phyloP scores from a whole-genome alignment of 164 flowering plant genomes.

The Macadamia tetraphylla region DNA sequence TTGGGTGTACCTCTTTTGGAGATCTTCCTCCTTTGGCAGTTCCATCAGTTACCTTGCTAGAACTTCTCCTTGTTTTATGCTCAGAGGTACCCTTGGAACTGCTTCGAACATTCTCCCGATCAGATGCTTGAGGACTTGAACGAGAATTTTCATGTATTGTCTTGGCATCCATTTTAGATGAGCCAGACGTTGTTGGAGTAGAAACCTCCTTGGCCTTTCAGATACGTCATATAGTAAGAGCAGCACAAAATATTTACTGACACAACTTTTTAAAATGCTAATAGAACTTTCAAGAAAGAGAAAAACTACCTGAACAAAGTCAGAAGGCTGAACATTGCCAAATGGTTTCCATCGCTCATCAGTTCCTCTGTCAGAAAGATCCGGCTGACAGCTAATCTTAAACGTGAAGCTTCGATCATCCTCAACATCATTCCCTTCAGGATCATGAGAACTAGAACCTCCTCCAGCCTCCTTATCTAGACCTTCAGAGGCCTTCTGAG shows the following conservation, averaged over 20 bases:
- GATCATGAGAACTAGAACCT: constrained; percentile 16
- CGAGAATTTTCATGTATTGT: constrained; percentile 26
- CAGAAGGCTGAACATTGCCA: constrained; percentile 23
- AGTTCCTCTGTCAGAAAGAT: constrained; percentile 31
- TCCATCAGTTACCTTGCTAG: constrained; percentile 38
- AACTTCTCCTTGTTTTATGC: constrained; percentile 40
- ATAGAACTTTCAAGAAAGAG: not conserved
- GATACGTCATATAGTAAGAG: constrained; percentile 3
- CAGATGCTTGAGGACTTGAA: constrained; percentile 28
- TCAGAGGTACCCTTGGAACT: constrained; percentile 32
- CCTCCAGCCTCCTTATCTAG: constrained; percentile 9
- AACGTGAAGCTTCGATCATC: constrained; percentile 54
- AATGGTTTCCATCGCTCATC: constrained; percentile 35
- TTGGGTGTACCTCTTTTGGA: constrained; percentile 32
- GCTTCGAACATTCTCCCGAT: constrained; percentile 19
- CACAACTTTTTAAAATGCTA: not conserved
- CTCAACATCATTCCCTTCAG: constrained; percentile 27
- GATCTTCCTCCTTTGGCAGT: constrained; percentile 35
- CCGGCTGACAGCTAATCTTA: constrained; percentile 38
- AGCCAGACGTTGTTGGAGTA: constrained; percentile 20
- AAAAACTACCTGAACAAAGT: constrained; percentile 31
- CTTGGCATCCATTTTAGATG: constrained; percentile 24
- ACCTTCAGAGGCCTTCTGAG: constrained; percentile 23
- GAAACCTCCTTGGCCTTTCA: constrained; percentile 35
- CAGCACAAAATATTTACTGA: not conserved